phyloP scores from a whole-genome alignment of 2,329 filamentous ascomycete genomes.

The Neopestalotiopsis clavispora region DNA sequence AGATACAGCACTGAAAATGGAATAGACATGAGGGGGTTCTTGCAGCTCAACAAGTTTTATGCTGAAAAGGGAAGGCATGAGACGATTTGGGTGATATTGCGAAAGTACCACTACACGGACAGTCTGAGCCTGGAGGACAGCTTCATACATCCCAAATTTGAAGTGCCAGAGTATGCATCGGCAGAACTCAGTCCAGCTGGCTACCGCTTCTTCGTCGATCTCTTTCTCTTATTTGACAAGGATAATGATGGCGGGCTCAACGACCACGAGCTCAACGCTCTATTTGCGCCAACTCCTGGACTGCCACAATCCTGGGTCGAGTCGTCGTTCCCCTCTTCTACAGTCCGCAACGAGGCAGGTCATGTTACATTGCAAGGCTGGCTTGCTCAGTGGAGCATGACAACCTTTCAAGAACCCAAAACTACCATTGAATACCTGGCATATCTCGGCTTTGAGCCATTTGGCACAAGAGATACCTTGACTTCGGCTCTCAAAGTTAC shows the following conservation, averaged over 20 bases:
- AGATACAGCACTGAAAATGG: constrained; percentile 69
- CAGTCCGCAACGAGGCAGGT: constrained; percentile 92
- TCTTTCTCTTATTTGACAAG: constrained; percentile 94
- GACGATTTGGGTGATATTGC: constrained; percentile 96
- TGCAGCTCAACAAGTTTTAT: constrained; percentile 93
- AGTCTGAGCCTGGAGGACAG: constrained; percentile 89
- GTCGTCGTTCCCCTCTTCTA: constrained; percentile 88
- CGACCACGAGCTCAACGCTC: constrained; percentile 78
- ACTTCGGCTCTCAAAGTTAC: constrained; percentile 90
- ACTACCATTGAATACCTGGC: constrained; percentile 95
- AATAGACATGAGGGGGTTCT: constrained; percentile 81
- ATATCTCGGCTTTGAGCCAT: constrained; percentile 90
- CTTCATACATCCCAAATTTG: constrained; percentile 91
- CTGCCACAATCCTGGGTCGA: constrained; percentile 87
- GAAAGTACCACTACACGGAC: constrained; percentile 95
- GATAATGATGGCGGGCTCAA: constrained; percentile 97
- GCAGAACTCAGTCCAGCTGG: constrained; percentile 93
- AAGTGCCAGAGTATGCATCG: constrained; percentile 89
- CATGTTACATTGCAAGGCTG: constrained; percentile 96
- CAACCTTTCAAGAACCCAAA: constrained; percentile 93
- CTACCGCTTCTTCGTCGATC: constrained; percentile 96
- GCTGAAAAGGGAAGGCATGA: constrained; percentile 97
- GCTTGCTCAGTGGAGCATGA: constrained; percentile 99
- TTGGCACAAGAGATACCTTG: constrained; percentile 75
- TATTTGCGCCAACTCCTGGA: constrained; percentile 93